These are phyloP conservation scores for Pseudonectria buxi DNA, from an alignment of 2,329 filamentous ascomycete species.

Conservation along the genomic window DNA sequence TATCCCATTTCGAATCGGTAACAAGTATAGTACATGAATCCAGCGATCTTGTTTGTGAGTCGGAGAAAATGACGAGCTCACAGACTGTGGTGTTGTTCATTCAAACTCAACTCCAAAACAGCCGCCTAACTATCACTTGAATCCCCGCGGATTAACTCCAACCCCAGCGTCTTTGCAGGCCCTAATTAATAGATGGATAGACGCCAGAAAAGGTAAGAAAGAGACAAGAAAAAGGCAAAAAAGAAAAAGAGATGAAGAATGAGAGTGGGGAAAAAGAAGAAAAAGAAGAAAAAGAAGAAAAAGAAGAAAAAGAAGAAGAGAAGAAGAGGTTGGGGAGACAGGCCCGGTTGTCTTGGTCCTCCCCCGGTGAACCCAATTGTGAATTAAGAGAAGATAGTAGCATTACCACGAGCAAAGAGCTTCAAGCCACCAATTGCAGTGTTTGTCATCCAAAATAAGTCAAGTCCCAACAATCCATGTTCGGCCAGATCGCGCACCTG, in stretches of 20 bases:
- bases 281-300: slow-evolving; percentile 11
- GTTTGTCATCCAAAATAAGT: slow-evolving; percentile 13
- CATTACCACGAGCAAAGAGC: slow-evolving; percentile 12
- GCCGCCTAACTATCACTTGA: too few species aligned
- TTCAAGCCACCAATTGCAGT: slow-evolving; percentile 16
- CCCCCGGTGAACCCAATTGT: slow-evolving; percentile 18
- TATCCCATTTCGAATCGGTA: too few species aligned
- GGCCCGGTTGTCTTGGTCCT: slow-evolving; percentile 6
- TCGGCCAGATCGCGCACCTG: slow-evolving; percentile 9
- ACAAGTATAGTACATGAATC: too few species aligned
- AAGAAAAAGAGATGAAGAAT: neutral
- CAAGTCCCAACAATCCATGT: neutral
- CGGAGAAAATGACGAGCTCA: too few species aligned
- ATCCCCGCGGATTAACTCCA: too few species aligned
- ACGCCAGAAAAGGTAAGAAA: too few species aligned
- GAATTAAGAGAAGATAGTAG: slow-evolving; percentile 16
- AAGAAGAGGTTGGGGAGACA: neutral
- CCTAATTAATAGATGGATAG: neutral
- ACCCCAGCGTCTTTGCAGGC: neutral
- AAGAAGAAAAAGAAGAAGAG: slow-evolving; percentile 1
- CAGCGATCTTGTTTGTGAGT: too few species aligned
- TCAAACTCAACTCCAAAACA: too few species aligned
- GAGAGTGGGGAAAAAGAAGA: slow-evolving; percentile 10
- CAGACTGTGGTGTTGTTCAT: too few species aligned
- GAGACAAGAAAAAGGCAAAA: neutral